Evolutionary conservation across 2,329 filamentous ascomycete genomes (phyloP), one percentile per base, ranked within the genome.

Genomic region (Colletotrichum sp.): DNA sequence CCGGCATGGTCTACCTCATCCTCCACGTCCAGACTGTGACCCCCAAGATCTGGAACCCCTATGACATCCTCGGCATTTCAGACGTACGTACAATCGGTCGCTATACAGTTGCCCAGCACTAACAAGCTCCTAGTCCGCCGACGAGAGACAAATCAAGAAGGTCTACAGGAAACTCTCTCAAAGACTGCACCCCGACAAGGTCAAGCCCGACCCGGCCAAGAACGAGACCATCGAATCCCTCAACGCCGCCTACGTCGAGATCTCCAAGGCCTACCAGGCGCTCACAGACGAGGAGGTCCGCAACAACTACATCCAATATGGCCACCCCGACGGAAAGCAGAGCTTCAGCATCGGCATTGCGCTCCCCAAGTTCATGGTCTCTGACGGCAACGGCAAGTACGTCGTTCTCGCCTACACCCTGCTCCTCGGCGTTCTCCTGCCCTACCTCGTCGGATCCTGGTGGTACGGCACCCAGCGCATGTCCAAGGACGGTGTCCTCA

Each of bases 271-370:
- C 8, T 99, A 98, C 90, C 98, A 99, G 86, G 94, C 97, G 5
- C 91, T 99, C 65, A 99, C 98, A 6, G 97, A 99, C 83, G 98
- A 99, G 86, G 97, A 99, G 57, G 91, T 99, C 77, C 95, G 97
- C 82, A 98, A 98, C 87, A 99, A 99, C 88, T 99, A 95, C 85
- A 93, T 98, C 69, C 95, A 98, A 84, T 99, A 94, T 82, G 97
- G 97, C 72, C 96, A 99, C 84, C 97, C 97, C 8, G 97, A 99
- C 84, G 97, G 97, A 83, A 99, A 98, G 90, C 97, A 99, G 87
- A 96, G 96, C 84, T 97, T 96, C 86, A 98, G 96, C 86, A 99
- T 99, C 82, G 96, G 97, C 78, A 99, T 99, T 79, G 97, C 96
- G 62, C 90, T 99, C 62, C 97, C 97, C 62, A 94, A 97, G 84